Conservation (phyloP, 1,139 yeast species). For the Geotrichum macrosporum region DNA sequence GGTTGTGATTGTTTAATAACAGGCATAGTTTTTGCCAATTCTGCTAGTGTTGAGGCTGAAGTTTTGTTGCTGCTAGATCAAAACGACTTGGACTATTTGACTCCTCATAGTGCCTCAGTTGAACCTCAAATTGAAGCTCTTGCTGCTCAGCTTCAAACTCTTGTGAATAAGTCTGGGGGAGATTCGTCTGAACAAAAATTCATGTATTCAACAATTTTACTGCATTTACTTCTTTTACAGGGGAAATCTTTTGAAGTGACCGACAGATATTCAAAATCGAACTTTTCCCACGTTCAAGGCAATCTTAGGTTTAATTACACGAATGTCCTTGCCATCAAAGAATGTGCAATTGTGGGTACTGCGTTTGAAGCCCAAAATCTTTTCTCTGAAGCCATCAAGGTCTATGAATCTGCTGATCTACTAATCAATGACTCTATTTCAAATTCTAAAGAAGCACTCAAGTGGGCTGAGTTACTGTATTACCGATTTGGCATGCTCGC, state of each 20-base stretch:
- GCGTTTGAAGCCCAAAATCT: conserved; percentile 28
- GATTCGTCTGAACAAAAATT: conserved; percentile 21
- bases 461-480: conserved; percentile 30
- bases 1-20: neutral
- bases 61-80: conserved; percentile 2
- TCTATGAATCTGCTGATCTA: conserved; percentile 24
- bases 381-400: conserved; percentile 28
- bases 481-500: conserved; percentile 27
- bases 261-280: conserved; percentile 16
- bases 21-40: conserved; percentile 15
- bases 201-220: conserved; percentile 26
- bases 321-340: conserved; percentile 26
- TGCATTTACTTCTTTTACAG: conserved; percentile 25
- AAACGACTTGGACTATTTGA: conserved; percentile 13
- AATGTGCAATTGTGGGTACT: conserved; percentile 30
- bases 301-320: conserved; percentile 24
- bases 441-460: conserved; percentile 24
- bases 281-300: neutral
- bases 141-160: neutral
- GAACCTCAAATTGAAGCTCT: conserved; percentile 6
- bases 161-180: neutral
- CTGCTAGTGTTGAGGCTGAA: conserved; percentile 18
- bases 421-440: conserved; percentile 15
- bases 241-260: conserved; percentile 24
- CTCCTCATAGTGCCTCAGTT: conserved; percentile 10